Evolutionary conservation across 441 rosid genomes (phyloP).

Genomic region (Populus hybrid): DNA sequence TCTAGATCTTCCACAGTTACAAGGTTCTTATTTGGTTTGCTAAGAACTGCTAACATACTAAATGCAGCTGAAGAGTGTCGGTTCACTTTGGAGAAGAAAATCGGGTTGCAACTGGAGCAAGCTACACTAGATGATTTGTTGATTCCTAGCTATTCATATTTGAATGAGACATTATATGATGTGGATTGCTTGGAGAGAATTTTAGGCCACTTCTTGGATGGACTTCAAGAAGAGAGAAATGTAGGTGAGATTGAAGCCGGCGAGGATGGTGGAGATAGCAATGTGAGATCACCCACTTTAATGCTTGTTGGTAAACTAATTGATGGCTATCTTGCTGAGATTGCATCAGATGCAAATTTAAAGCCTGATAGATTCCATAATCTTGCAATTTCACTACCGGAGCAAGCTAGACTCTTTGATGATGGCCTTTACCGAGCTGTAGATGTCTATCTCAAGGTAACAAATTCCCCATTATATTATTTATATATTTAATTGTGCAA

Average conservation of each 20-base stretch:
- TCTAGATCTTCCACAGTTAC: constrained; percentile 60
- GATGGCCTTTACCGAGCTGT: constrained; percentile 92
- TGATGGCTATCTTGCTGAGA: constrained; percentile 93
- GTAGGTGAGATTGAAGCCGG: constrained; percentile 29
- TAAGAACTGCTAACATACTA: constrained; percentile 76
- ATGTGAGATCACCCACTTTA: constrained; percentile 44
- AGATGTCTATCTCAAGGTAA: constrained; percentile 93
- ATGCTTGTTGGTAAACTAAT: constrained; percentile 91
- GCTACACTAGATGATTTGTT: constrained; percentile 87
- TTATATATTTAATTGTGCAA: background rate
- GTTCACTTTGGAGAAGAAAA: constrained; percentile 68
- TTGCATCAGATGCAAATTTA: constrained; percentile 89
- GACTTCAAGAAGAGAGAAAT: constrained; percentile 30
- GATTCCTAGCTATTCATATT: constrained; percentile 81
- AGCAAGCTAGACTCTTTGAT: constrained; percentile 77
- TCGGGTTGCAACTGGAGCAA: constrained; percentile 89
- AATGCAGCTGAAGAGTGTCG: constrained; percentile 58
- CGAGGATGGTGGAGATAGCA: constrained; percentile 19
- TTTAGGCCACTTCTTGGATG: constrained; percentile 68
- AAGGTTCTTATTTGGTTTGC: constrained; percentile 70
- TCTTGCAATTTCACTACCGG: constrained; percentile 78
- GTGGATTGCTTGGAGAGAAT: constrained; percentile 89
- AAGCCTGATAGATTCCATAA: constrained; percentile 87
- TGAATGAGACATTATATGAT: constrained; percentile 84
- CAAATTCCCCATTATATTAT: background rate